phyloP scores from a whole-genome alignment of 257 asterid species.

The Agastache rugosa region DNA sequence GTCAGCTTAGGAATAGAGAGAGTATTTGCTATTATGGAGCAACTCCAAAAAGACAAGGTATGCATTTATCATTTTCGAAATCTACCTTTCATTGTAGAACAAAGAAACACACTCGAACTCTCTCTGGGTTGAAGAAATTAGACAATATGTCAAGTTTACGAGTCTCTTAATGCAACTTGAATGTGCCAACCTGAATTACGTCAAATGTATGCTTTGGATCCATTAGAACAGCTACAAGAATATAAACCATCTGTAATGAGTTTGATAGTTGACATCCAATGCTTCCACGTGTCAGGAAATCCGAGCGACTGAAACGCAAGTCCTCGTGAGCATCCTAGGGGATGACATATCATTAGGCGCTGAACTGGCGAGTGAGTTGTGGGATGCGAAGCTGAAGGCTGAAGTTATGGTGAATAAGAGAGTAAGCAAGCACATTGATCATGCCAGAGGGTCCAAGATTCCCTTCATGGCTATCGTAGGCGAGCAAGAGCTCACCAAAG shows the following conservation, averaged over 20 bases:
- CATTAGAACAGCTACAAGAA: not conserved
- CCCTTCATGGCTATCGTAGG: conserved; percentile 90
- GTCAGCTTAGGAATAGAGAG: conserved; percentile 95
- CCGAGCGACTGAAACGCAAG: conserved; percentile 85
- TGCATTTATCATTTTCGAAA: not conserved
- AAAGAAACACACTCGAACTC: not conserved
- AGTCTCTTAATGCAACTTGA: not conserved
- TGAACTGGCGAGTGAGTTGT: conserved; percentile 70
- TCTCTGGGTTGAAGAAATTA: not conserved
- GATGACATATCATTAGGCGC: conserved; percentile 74
- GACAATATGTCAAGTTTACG: not conserved
- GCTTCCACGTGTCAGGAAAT: conserved; percentile 51
- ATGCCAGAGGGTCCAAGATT: conserved; percentile 65
- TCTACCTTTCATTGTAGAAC: not conserved
- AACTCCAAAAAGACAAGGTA: conserved; percentile 78
- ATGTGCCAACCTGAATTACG: not conserved
- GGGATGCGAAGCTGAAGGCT: conserved; percentile 79
- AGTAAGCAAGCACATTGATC: conserved; percentile 67
- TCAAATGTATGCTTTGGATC: not conserved
- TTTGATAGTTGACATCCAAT: not conserved
- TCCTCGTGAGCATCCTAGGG: conserved; percentile 81
- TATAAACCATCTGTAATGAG: not conserved
- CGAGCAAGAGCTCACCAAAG: conserved; percentile 64
- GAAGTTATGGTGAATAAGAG: conserved; percentile 67
- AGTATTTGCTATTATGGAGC: conserved; percentile 90